Base-by-base conservation (phyloP, 2,329 filamentous ascomycete genomes). In the Penicillium occitanis region DNA sequence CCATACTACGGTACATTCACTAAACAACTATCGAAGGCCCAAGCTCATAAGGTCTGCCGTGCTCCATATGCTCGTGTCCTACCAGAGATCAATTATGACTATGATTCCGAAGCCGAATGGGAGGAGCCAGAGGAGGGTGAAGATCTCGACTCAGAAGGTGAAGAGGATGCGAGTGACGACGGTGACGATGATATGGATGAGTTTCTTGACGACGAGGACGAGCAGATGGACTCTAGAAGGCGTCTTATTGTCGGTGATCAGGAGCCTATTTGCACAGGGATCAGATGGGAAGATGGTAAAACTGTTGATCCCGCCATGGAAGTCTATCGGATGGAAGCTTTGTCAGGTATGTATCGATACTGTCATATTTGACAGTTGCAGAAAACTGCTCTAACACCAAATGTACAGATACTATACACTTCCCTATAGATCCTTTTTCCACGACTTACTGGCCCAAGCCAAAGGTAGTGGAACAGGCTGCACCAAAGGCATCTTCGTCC, bases 121-220 rank as follows among this genome's bases (percentile, higher is more conserved):
- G 83, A 90, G 73, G 85, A 90, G 73, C 84, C 87, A 40, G 80
- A 93, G 85, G 82, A 93, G 85, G 90, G 91, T 66, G 89, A 90
- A 71, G 88, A 91, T 61, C 77, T 90, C 2, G 80, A 85, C 59
- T 87, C 86, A 2, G 88, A 90, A 66, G 87, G 86, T 35, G 88
- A 90, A 65, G 88, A 90, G 5, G 81, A 85, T 10, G 83, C 83
- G 63, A 86, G 83, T 64, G 84, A 86, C 4, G 87, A 87, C 11
- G 90, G 88, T n/a, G 90, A 91, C 17, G 90, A 91, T 68, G 93
- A 96, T 67, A 90, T 97, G 88, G 91, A 92, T 3, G 93, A 88
- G 19, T 97, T 97, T 73, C 82, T 97, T 1, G 93, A 97, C 71
- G 92, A 96, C 5, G 91, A 96, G 63, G 91, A 95, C 77, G 72